Conservation (phyloP, 176 grass and related monocot species). For the Hordeum vulgare region MorexV3_pseudomolecules_assembly NC_058520.1:41027082-41027581, state of each 20-base stretch:
- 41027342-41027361: slow-evolving; percentile 74
- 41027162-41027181: slow-evolving; percentile 59
- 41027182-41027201: slow-evolving; percentile 39
- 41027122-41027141: slow-evolving; percentile 70
- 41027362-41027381: slow-evolving; percentile 67
- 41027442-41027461: slow-evolving; percentile 88
- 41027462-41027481: slow-evolving; percentile 93
- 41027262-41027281: slow-evolving; percentile 57
- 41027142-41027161: slow-evolving; percentile 84
- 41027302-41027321: slow-evolving; percentile 93
- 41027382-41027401: slow-evolving; percentile 63
- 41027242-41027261: slow-evolving; percentile 61
- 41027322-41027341: slow-evolving; percentile 77
- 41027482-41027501: slow-evolving; percentile 59
- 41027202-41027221: slow-evolving; percentile 67
- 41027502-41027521: slow-evolving; percentile 70
- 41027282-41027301: slow-evolving; percentile 80
- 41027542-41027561: slow-evolving; percentile 74
- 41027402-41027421: slow-evolving; percentile 51
- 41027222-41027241: slow-evolving; percentile 62
- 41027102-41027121: slow-evolving; percentile 68
- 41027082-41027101: slow-evolving; percentile 72
- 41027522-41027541: slow-evolving; percentile 64
- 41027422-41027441: slow-evolving; percentile 81
- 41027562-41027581: slow-evolving; percentile 64